phyloP scores from a whole-genome alignment of 1,284 basidiomycete genomes.

The Ceratobasidium sp. region DNA sequence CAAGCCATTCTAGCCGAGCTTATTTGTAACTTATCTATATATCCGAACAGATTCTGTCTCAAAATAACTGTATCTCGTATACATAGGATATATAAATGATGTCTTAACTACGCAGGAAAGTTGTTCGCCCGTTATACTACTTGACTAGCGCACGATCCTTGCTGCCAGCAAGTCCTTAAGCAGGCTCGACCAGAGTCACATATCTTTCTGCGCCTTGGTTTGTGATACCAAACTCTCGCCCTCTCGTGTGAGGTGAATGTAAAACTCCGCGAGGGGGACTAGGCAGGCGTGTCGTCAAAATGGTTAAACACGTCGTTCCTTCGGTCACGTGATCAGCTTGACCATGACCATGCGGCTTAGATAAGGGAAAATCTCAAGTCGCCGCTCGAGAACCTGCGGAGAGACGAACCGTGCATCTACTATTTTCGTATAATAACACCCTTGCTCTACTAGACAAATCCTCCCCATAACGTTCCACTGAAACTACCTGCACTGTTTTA shows the following conservation, averaged over 20 bases:
- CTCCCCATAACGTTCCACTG: no score
- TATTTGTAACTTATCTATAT: neutral
- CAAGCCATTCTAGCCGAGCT: neutral
- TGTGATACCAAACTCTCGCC: neutral
- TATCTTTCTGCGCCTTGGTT: constrained; percentile 2
- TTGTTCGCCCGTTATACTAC: constrained; percentile 41
- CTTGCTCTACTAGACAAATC: no score
- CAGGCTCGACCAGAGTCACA: constrained; percentile 23
- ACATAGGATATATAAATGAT: constrained; percentile 8
- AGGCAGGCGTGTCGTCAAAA: neutral
- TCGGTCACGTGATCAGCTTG: neutral
- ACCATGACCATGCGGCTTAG: no score
- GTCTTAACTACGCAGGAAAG: neutral
- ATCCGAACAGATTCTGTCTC: constrained; percentile 12
- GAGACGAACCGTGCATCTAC: no score
- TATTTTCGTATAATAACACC: no score
- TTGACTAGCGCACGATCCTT: constrained; percentile 28
- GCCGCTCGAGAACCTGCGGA: no score
- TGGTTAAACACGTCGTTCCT: neutral
- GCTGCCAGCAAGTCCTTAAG: constrained; percentile 42
- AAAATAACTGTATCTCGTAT: constrained; percentile 4
- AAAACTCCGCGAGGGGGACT: neutral
- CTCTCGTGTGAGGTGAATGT: neutral
- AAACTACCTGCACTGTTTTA: no score
- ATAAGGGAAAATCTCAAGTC: no score